phyloP scores from a whole-genome alignment of 1,139 yeast genomes.

The Yamadazyma diospyri region DNA sequence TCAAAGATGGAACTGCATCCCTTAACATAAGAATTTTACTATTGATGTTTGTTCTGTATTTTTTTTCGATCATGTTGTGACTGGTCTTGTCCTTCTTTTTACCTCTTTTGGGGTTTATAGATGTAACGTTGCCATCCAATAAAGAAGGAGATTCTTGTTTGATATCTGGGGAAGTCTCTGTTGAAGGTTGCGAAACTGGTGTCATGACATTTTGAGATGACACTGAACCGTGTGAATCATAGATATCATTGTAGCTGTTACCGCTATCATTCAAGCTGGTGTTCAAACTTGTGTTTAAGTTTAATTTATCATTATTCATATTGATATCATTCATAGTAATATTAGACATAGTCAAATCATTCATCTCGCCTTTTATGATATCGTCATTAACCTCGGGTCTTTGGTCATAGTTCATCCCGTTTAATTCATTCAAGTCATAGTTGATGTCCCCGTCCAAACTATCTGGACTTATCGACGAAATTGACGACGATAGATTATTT shows the following conservation, averaged over 20 bases:
- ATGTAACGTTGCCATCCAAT: not conserved
- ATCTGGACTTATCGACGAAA: conserved; percentile 11
- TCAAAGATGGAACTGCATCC: conserved; percentile 69
- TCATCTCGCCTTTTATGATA: not conserved
- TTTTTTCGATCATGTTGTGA: conserved; percentile 79
- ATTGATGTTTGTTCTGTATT: conserved; percentile 67
- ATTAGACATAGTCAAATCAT: conserved; percentile 1
- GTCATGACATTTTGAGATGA: conserved; percentile 17
- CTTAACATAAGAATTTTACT: conserved; percentile 67
- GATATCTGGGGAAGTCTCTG: conserved; percentile 33
- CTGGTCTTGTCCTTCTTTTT: conserved; percentile 57
- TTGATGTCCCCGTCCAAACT: conserved; percentile 10
- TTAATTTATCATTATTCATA: conserved; percentile 1
- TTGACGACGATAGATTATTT: conserved; percentile 28
- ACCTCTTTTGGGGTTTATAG: conserved; percentile 10
- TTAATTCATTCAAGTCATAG: conserved; percentile 6
- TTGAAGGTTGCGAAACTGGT: conserved; percentile 28
- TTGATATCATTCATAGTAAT: not conserved
- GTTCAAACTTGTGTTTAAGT: not conserved
- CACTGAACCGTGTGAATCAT: conserved; percentile 6
- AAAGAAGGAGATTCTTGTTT: conserved; percentile 5
- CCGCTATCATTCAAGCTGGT: not conserved
- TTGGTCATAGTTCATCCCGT: not conserved
- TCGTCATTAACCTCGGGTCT: not conserved
- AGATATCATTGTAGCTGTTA: not conserved